Conservation (phyloP, 1,284 basidiomycete species). For the Athelia psychrophila region DNA sequence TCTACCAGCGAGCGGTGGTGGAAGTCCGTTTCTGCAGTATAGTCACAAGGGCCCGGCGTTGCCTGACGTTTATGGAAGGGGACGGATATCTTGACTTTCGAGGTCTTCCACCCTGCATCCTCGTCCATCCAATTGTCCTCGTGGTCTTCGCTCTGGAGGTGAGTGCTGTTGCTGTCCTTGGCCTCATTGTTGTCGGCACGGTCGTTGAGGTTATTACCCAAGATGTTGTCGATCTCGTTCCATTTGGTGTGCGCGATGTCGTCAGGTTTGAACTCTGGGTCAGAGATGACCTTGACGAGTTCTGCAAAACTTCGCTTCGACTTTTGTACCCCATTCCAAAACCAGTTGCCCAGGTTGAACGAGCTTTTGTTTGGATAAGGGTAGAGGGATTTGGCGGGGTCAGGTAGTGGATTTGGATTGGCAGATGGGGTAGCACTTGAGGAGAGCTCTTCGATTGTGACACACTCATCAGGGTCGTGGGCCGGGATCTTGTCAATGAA, state of each 20-base stretch:
- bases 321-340: conserved; percentile 6
- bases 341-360: conserved; percentile 6
- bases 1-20: background rate
- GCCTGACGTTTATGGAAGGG: conserved; percentile 9
- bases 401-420: background rate
- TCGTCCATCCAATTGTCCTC: background rate
- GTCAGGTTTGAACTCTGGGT: background rate
- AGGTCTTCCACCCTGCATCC: conserved; percentile 12
- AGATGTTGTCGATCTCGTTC: background rate
- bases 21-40: background rate
- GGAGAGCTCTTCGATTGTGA: background rate
- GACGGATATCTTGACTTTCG: conserved; percentile 14
- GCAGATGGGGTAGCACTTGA: background rate
- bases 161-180: background rate
- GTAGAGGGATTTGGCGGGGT: background rate
- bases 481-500: background rate
- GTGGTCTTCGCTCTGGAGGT: no score
- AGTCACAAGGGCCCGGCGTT: background rate
- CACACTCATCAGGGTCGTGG: background rate
- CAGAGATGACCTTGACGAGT: background rate
- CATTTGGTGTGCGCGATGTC: background rate
- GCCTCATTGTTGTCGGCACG: conserved; percentile 6
- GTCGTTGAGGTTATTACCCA: background rate
- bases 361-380: conserved; percentile 1
- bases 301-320: background rate